phyloP scores from a whole-genome alignment of 139 green algal species.

The Yamagishiella unicocca region DNA sequence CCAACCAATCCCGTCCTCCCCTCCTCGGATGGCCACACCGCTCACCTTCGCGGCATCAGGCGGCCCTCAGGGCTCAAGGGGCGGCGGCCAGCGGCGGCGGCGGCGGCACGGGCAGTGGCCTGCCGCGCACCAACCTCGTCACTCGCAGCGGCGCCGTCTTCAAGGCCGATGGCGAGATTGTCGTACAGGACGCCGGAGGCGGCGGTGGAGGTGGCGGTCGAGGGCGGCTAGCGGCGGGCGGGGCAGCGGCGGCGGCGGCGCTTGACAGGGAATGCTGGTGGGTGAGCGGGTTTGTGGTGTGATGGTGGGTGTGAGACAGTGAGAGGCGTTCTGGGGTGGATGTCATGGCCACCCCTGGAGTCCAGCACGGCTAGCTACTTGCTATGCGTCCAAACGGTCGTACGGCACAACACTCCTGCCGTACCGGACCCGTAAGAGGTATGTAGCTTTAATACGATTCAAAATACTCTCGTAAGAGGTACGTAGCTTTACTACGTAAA shows the following conservation, averaged over 20 bases:
- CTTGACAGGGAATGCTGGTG: background rate
- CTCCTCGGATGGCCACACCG: too few species aligned
- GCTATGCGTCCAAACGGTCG: too few species aligned
- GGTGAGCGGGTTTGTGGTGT: background rate
- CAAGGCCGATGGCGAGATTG: conserved; percentile 80
- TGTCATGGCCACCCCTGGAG: too few species aligned
- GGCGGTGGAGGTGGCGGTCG: background rate
- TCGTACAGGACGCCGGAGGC: conserved; percentile 33
- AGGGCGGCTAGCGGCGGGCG: background rate
- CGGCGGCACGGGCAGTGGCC: background rate
- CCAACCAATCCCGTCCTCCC: too few species aligned
- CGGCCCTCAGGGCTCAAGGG: conserved; percentile 34
- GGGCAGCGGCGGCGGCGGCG: background rate
- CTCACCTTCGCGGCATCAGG: too few species aligned
- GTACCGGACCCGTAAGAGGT: too few species aligned
- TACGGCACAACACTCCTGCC: too few species aligned
- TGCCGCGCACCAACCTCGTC: conserved; percentile 50
- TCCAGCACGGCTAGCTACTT: too few species aligned
- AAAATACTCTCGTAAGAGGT: too few species aligned
- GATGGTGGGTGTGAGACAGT: background rate
- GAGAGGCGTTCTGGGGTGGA: too few species aligned
- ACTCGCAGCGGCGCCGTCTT: conserved; percentile 67
- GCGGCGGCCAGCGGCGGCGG: background rate
- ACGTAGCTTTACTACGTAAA: too few species aligned
- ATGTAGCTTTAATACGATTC: too few species aligned